These are phyloP conservation scores for Arabidopsis lyrata DNA, from an alignment of 441 rosid genomes.

Conservation along the genomic window DNA sequence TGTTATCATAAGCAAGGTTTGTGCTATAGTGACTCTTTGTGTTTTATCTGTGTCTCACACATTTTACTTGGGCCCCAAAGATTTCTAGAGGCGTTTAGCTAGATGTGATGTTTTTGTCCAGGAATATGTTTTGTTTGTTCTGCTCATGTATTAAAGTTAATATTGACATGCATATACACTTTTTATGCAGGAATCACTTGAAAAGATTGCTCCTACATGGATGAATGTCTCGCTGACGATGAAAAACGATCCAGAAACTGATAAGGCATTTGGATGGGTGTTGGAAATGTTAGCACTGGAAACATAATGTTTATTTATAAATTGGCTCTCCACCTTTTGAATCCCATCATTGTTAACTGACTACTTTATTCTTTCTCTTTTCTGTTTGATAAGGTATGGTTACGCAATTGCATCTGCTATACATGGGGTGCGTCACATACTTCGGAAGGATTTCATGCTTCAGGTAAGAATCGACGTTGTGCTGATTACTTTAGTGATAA, in stretches of 20 bases:
- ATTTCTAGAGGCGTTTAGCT: background rate
- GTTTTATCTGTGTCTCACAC: slow-evolving; percentile 20
- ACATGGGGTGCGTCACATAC: slow-evolving; percentile 68
- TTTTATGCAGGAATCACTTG: slow-evolving; percentile 59
- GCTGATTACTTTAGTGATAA: slow-evolving; percentile 6
- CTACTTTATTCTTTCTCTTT: slow-evolving; percentile 3
- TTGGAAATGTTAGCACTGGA: slow-evolving; percentile 63
- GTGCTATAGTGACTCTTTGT: background rate
- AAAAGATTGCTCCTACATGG: slow-evolving; percentile 82
- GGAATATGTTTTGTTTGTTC: background rate
- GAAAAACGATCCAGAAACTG: slow-evolving; percentile 77
- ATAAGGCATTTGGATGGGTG: slow-evolving; percentile 79
- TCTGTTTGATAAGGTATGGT: slow-evolving; percentile 59
- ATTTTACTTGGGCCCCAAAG: background rate
- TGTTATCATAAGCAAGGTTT: slow-evolving; percentile 68
- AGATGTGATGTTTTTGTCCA: too few species aligned
- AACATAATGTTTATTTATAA: slow-evolving; percentile 21
- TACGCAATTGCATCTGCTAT: slow-evolving; percentile 79
- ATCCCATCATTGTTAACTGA: slow-evolving; percentile 28
- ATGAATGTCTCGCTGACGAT: slow-evolving; percentile 73
- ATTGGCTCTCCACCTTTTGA: background rate
- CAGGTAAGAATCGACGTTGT: slow-evolving; percentile 52
- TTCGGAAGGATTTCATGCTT: slow-evolving; percentile 71
- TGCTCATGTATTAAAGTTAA: slow-evolving; percentile 2
- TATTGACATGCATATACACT: slow-evolving; percentile 11